A percentile compares a stretch with the other conserved stretches of the same genome.
These are phyloP conservation scores for Xylariales sp. DNA, from an alignment of 2,329 filamentous ascomycete species.

Conservation along the genomic window DNA sequence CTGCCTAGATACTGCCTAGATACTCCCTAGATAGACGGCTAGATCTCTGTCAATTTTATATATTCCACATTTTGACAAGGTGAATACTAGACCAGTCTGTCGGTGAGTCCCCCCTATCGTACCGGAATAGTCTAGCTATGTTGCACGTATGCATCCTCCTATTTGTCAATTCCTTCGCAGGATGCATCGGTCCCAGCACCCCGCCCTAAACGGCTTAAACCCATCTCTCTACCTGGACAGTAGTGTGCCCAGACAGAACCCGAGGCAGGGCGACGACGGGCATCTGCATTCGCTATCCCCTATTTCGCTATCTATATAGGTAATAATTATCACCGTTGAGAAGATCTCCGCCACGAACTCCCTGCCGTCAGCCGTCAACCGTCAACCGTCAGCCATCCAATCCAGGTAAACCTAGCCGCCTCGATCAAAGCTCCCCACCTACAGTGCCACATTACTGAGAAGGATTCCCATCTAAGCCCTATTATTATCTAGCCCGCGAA, in stretches of 20 bases:
- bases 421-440: constrained; percentile 11
- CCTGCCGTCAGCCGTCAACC: not conserved
- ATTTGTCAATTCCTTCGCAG: constrained; percentile 27
- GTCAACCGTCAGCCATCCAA: constrained; percentile 2
- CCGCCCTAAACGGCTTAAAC: not conserved
- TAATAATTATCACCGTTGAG: not conserved
- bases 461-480: constrained; percentile 28
- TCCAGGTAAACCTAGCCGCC: not conserved
- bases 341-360: not conserved
- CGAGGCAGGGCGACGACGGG: too few relatives aligned
- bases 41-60: not conserved
- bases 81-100: constrained; percentile 1
- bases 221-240: too few relatives aligned
- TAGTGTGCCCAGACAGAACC: too few relatives aligned
- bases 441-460: not conserved
- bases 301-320: not conserved
- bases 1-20: too few relatives aligned
- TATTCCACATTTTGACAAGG: not conserved
- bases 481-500: constrained; percentile 5
- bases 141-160: constrained; percentile 5
- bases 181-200: constrained; percentile 21
- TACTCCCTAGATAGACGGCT: too few relatives aligned
- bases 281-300: constrained; percentile 8
- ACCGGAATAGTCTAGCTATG: constrained; percentile 19
- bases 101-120: constrained; percentile 23